phyloP scores from a whole-genome alignment of 2,329 filamentous ascomycete species.

The Colletotrichum tamarilloi region DNA sequence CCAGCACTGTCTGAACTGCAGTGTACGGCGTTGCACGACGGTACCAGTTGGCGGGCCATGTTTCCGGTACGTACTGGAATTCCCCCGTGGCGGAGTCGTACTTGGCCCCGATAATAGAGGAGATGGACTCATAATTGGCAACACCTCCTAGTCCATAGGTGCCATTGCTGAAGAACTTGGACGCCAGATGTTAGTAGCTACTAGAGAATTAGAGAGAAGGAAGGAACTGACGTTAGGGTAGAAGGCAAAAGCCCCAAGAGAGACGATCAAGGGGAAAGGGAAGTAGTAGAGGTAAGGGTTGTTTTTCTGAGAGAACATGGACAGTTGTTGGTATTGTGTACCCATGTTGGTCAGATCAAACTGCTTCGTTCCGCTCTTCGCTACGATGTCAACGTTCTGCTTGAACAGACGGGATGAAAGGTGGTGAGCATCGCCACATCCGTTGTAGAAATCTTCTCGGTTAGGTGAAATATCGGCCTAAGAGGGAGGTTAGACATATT shows the following conservation, averaged over 20 bases:
- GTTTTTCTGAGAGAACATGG: conserved; percentile 26
- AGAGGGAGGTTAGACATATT: neutral
- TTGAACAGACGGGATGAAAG: conserved; percentile 28
- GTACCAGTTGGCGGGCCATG: conserved; percentile 31
- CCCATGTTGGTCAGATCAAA: conserved; percentile 28
- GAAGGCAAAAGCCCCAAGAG: conserved; percentile 19
- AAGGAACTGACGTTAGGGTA: conserved; percentile 15
- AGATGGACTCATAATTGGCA: conserved; percentile 31
- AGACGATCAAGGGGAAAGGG: conserved; percentile 25
- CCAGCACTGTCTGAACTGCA: conserved; percentile 8
- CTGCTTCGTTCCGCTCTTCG: conserved; percentile 16
- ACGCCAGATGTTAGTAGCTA: neutral
- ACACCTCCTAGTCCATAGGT: conserved; percentile 24
- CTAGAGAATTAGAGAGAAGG: no score
- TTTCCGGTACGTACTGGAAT: conserved; percentile 31
- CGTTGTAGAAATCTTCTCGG: conserved; percentile 29
- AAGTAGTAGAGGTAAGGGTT: conserved; percentile 32
- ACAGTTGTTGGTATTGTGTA: conserved; percentile 23
- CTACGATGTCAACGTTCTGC: conserved; percentile 29
- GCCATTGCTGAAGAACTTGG: conserved; percentile 27
- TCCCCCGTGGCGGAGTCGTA: conserved; percentile 22
- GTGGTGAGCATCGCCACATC: conserved; percentile 28
- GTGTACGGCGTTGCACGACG: conserved; percentile 27
- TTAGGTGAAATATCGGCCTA: conserved; percentile 26
- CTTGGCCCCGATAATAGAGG: conserved; percentile 24